These are phyloP conservation scores for Lepidopterella palustris DNA, from an alignment of 495 filamentous ascomycete species.

Conservation along the genomic window DNA sequence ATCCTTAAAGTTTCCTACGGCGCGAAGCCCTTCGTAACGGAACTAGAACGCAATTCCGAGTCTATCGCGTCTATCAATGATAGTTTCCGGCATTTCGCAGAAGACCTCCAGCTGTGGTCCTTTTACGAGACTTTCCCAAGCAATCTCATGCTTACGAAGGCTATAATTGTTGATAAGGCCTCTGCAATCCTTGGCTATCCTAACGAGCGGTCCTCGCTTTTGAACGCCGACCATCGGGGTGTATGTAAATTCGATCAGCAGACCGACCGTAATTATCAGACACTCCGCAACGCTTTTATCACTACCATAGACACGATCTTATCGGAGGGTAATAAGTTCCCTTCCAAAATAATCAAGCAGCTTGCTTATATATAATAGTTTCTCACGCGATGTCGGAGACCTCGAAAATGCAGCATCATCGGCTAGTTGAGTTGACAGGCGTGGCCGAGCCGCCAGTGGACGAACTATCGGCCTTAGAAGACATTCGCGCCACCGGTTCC, in stretches of 20 bases:
- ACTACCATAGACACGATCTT: not conserved
- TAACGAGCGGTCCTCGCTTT: not conserved
- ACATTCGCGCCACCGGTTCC: not conserved
- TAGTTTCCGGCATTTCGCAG: constrained; percentile 6
- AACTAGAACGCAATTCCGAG: not conserved
- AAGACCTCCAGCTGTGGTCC: constrained; percentile 1
- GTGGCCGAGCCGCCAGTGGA: not conserved
- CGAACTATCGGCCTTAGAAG: not conserved
- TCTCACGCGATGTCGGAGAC: not conserved
- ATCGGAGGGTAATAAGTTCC: not conserved
- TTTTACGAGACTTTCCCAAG: constrained; percentile 5
- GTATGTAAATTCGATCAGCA: not conserved
- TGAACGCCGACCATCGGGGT: constrained; percentile 11
- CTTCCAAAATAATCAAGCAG: not conserved
- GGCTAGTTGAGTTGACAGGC: not conserved
- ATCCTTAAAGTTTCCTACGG: constrained; percentile 26
- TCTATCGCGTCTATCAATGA: constrained; percentile 7
- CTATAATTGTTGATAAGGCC: constrained; percentile 12
- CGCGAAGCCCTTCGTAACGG: constrained; percentile 1
- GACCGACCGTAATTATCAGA: not conserved
- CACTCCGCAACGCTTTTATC: not conserved
- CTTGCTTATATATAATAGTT: not conserved
- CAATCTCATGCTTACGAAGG: not conserved
- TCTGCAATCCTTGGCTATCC: constrained; percentile 11
- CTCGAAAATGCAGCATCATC: not conserved